A percentile compares a stretch with the other conserved stretches of the same genome.
phyloP scores from a whole-genome alignment of 2,329 filamentous ascomycete species.

The Sporothrix protearum region DNA sequence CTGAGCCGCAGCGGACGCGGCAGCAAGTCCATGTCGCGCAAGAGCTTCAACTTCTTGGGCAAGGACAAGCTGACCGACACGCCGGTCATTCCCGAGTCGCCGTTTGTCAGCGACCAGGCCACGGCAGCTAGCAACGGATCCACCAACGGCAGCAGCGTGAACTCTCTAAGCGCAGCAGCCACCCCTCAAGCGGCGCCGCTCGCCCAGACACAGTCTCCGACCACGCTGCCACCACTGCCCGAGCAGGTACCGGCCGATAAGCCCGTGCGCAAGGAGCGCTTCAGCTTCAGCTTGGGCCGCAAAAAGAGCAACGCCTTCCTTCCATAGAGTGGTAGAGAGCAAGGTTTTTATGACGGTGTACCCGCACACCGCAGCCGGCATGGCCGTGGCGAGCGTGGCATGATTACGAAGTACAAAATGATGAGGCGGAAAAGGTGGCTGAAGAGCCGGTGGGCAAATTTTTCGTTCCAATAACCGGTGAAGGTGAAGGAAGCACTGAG shows the following conservation, averaged over 20 bases:
- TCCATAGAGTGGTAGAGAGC: not conserved
- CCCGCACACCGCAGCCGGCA: too few relatives aligned
- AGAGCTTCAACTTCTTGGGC: constrained; percentile 65
- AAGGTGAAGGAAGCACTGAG: not conserved
- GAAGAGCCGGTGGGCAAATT: not conserved
- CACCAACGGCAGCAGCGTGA: constrained; percentile 30
- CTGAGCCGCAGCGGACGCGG: constrained; percentile 66
- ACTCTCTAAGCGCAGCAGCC: not conserved
- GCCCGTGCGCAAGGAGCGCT: constrained; percentile 54
- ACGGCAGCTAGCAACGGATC: constrained; percentile 27
- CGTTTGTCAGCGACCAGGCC: constrained; percentile 19
- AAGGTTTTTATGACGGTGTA: not conserved
- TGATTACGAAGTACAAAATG: not conserved
- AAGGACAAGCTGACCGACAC: constrained; percentile 40
- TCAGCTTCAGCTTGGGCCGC: constrained; percentile 63
- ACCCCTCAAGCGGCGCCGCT: not conserved
- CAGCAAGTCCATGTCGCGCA: constrained; percentile 75
- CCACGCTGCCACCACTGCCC: not conserved
- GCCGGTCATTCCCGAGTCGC: constrained; percentile 15
- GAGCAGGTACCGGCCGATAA: constrained; percentile 38
- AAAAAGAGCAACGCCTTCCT: constrained; percentile 60
- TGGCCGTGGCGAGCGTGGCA: not conserved
- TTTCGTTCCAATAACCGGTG: not conserved
- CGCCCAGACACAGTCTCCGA: constrained; percentile 2
- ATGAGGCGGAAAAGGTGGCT: constrained; percentile 1